phyloP scores from a whole-genome alignment of 208 protist species.

The Wallacemonas sp. region DNA sequence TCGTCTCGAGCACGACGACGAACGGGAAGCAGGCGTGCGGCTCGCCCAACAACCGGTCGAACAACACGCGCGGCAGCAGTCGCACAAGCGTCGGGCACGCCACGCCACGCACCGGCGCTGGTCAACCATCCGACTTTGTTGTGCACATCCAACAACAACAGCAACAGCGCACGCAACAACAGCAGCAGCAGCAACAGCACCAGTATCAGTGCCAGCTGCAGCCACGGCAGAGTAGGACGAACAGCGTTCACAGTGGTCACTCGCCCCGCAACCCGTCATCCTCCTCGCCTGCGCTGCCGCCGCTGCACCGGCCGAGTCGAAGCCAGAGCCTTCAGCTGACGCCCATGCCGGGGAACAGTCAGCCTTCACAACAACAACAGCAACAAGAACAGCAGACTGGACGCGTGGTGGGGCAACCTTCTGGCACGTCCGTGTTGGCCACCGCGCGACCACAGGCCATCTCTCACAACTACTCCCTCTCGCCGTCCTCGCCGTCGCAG shows the following conservation, averaged over 20 bases:
- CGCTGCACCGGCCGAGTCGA: neutral
- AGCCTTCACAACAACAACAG: too few relatives aligned
- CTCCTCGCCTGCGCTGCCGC: neutral
- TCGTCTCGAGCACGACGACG: neutral
- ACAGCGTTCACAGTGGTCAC: neutral
- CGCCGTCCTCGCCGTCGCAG: neutral
- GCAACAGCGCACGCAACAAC: neutral
- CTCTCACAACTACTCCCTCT: slow-evolving; percentile 17
- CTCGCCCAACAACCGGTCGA: too few relatives aligned
- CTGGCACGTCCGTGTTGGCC: too few relatives aligned
- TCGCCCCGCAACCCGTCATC: neutral
- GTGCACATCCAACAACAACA: neutral
- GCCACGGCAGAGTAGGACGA: neutral
- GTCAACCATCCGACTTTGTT: neutral
- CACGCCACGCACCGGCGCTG: neutral
- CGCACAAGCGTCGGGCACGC: neutral
- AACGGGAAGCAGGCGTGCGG: too few relatives aligned
- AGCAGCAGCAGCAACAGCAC: neutral
- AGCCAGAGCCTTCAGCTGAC: slow-evolving; percentile 4
- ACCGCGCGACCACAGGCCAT: too few relatives aligned
- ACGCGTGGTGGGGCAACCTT: too few relatives aligned
- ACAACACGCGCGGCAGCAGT: neutral
- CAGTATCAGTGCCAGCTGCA: neutral
- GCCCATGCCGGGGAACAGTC: too few relatives aligned
- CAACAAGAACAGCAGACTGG: too few relatives aligned